Base-by-base conservation (phyloP, 306 rosid species). In the Gillenia trifoliata region DNA sequence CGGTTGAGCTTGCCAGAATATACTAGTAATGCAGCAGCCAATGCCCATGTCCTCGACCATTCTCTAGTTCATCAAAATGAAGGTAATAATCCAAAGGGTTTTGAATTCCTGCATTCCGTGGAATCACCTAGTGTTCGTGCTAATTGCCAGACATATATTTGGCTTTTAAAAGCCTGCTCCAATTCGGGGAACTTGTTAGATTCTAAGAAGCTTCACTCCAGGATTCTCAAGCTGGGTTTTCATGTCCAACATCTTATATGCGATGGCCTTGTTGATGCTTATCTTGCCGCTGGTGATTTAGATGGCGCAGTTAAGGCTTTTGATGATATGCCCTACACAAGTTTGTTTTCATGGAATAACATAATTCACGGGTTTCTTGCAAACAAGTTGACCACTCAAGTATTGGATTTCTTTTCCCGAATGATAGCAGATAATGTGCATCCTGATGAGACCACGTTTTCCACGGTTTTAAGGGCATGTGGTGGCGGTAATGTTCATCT, bases 151-250 rank as follows among this genome's bases (percentile, higher is more conserved):
- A 90, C 94, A 30, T 88, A 76, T 88, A 72, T 88, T 78, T 92
- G 92, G 91, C 82, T 90, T 67, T 69, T 90, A 55, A 93, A 92
- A 29, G 91, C 85, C 36, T 88, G 88, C 76, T 47, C 85, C 8
- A 80, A 60, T 79, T 88, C 78, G 70, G 86, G 91, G 74, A 81
- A 85, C 40, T 70, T 83, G 71, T 41, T 71, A 62, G 81, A 90
- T 64, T 84, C 82, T 52, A 75, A 66, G 81, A 88, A 85, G 84
- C 89, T 90, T 81, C 98, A 90, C 12, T 90, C 88, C 70, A 87
- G 79, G 82, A 83, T 92, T 80, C 64, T 90, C 65, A 90, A 92
- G 78, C 64, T 77, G 83, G 92, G 96, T 61, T 92, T 90, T 83
- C 66, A 41, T 75, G 71, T 68, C 13, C 87, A 88, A 31, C 70